These are phyloP conservation scores for Diaporthe amygdali DNA, from an alignment of 2,329 filamentous ascomycete genomes.

Conservation along the genomic window DNA sequence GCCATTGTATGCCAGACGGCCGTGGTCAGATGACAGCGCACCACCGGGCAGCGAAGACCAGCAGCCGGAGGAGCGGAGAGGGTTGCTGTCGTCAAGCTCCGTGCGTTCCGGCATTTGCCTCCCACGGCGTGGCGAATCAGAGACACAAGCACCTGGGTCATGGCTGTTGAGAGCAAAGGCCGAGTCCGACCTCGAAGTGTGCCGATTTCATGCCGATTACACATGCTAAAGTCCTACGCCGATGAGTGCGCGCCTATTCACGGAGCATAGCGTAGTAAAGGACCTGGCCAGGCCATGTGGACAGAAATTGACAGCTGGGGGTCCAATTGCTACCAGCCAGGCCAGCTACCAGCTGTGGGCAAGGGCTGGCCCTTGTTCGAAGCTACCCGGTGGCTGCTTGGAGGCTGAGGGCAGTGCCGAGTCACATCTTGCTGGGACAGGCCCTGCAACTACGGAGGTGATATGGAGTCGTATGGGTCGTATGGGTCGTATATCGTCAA, in stretches of 20 bases:
- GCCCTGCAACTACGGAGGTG: neutral
- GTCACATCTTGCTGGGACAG: neutral
- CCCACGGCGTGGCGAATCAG: neutral
- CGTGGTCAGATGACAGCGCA: neutral
- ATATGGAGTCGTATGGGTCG: too few species aligned
- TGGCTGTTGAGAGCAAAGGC: neutral
- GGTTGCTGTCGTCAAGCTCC: neutral
- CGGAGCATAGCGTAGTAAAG: neutral
- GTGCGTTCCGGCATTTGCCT: slow-evolving; percentile 5
- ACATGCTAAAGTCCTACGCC: neutral
- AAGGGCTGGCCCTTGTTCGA: neutral
- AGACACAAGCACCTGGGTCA: neutral
- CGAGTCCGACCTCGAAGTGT: neutral
- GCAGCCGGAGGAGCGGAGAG: neutral
- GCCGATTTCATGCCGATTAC: neutral
- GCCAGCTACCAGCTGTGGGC: neutral
- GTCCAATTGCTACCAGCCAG: neutral
- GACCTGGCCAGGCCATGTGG: neutral
- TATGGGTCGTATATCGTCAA: neutral
- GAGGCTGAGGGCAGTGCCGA: neutral
- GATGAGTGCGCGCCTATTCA: neutral
- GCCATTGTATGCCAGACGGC: neutral
- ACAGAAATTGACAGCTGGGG: neutral
- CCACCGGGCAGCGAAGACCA: neutral
- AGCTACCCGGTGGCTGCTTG: neutral